Percentiles rank a stretch among this genome's conserved stretches.
Conservation (phyloP, 1,139 yeast species). For the Blastobotrys serpentis region DNA sequence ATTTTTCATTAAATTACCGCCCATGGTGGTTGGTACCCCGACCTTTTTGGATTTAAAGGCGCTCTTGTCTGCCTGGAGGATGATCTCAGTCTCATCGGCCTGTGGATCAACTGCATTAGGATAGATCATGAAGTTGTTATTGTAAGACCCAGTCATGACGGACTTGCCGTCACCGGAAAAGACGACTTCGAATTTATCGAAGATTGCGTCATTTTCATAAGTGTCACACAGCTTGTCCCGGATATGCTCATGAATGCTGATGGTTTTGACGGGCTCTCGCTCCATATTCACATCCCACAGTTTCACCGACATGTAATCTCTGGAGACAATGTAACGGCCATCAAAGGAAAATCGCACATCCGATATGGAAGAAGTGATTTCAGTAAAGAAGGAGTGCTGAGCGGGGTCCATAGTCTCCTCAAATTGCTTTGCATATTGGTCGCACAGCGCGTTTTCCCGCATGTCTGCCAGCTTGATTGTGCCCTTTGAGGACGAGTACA, state of each 20-base stretch:
- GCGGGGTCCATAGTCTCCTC: constrained; percentile 94
- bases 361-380: constrained; percentile 90
- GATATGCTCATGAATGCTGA: constrained; percentile 92
- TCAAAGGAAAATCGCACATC: constrained; percentile 91
- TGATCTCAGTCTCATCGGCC: constrained; percentile 68
- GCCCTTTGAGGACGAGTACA: constrained; percentile 97
- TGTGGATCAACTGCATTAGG: constrained; percentile 63
- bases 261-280: constrained; percentile 87
- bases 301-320: constrained; percentile 97
- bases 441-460: constrained; percentile 95
- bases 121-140: constrained; percentile 94
- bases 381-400: constrained; percentile 94
- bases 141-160: constrained; percentile 96
- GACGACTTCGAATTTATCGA: constrained; percentile 96
- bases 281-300: constrained; percentile 99
- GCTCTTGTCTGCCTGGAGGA: constrained; percentile 95
- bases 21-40: constrained; percentile 40
- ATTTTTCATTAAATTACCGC: constrained; percentile 20
- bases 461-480: constrained; percentile 94
- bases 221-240: constrained; percentile 94
- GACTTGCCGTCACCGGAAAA: constrained; percentile 91
- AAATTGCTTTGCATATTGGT: constrained; percentile 78
- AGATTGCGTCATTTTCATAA: constrained; percentile 96
- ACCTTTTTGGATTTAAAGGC: constrained; percentile 84
- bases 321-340: constrained; percentile 90